A percentile compares a stretch with the other conserved stretches of the same genome.
Evolutionary conservation across 176 grass and related monocot species (phyloP).

Genomic region (Musa troglodytarum): DNA sequence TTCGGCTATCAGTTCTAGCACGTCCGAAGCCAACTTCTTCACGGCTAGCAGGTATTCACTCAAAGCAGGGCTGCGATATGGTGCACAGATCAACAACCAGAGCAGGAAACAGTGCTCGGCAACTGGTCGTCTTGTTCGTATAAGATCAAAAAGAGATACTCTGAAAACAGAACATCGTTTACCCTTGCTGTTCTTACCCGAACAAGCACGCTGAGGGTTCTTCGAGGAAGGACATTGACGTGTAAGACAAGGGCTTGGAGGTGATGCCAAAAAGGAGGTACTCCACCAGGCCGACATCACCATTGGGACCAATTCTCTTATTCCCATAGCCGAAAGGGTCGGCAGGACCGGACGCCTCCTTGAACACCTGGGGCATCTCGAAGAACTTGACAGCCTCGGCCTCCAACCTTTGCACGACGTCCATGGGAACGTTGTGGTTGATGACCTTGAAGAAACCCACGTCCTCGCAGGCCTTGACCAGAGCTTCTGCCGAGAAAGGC

Average conservation of each 20-base stretch:
- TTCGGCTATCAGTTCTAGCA: conserved; percentile 12
- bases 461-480: conserved; percentile 57
- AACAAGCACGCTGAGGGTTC: conserved; percentile 33
- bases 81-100: background rate
- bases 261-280: conserved; percentile 73
- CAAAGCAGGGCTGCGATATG: conserved; percentile 14
- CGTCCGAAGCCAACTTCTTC: conserved; percentile 3
- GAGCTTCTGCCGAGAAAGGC: conserved; percentile 24
- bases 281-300: conserved; percentile 89
- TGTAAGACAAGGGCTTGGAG: conserved; percentile 3
- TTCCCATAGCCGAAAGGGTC: conserved; percentile 85
- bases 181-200: conserved; percentile 24
- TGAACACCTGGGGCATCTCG: conserved; percentile 42
- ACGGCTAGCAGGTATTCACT: background rate
- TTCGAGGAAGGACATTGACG: conserved; percentile 24
- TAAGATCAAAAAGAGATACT: no score
- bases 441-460: conserved; percentile 87
- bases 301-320: conserved; percentile 78
- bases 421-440: conserved; percentile 53
- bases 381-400: conserved; percentile 66
- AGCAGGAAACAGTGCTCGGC: background rate
- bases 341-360: conserved; percentile 40
- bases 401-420: conserved; percentile 39
- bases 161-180: no score
- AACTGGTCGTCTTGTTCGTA: background rate